Evolutionary conservation across 192 early-diverging fungal genomes (phyloP).

Genomic region (Cetraspora pellucida): DNA sequence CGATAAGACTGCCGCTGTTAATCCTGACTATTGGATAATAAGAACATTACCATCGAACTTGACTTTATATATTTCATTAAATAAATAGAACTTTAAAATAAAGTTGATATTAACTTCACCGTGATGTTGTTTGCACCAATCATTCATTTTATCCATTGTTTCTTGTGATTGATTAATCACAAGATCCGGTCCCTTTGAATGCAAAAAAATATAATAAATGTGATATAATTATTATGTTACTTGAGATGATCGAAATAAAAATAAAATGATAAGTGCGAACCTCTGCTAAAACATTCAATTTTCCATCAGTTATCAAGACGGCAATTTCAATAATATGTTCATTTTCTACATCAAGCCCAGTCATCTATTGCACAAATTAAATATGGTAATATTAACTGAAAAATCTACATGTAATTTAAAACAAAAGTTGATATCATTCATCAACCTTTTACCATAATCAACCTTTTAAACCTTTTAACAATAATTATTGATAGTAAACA

Average conservation of each 20-base stretch:
- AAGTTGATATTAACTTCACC: constrained; percentile 58
- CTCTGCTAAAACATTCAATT: constrained; percentile 81
- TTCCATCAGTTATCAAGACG: constrained; percentile 82
- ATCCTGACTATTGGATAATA: constrained; percentile 63
- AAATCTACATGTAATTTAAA: no score
- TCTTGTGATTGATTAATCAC: constrained; percentile 73
- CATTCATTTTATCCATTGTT: constrained; percentile 86
- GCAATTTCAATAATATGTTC: constrained; percentile 92
- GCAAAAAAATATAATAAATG: constrained; percentile 14
- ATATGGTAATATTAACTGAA: neutral
- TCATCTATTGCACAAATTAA: constrained; percentile 62
- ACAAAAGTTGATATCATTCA: no score
- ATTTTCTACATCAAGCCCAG: constrained; percentile 67
- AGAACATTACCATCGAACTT: no score
- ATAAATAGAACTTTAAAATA: neutral
- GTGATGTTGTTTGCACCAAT: constrained; percentile 90
- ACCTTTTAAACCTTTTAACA: no score
- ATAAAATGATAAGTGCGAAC: constrained; percentile 33
- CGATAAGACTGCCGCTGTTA: constrained; percentile 72
- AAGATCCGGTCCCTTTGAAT: constrained; percentile 68
- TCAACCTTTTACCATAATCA: no score
- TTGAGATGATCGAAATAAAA: neutral
- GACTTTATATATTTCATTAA: neutral
- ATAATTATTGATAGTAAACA: neutral
- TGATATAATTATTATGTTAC: neutral